These are phyloP conservation scores for Grigorovia jiainica DNA, from an alignment of 805 yeast genomes.

Conservation along the genomic window DNA sequence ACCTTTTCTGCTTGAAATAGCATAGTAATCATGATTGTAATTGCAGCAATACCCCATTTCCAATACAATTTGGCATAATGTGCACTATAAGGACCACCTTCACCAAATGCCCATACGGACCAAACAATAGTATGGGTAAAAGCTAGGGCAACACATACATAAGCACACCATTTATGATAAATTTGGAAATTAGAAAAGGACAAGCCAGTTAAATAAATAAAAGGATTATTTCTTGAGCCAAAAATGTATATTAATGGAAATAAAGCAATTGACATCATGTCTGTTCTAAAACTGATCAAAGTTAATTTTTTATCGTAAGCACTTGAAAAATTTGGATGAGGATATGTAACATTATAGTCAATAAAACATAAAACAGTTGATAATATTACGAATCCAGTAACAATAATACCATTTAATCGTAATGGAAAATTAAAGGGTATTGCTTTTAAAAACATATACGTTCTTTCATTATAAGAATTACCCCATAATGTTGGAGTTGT, in stretches of 20 bases:
- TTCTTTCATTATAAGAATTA: slow-evolving; percentile 12
- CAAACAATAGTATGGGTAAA: slow-evolving; percentile 50
- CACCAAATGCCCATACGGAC: slow-evolving; percentile 37
- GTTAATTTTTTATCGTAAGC: slow-evolving; percentile 29
- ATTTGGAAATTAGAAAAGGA: slow-evolving; percentile 48
- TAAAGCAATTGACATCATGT: slow-evolving; percentile 39
- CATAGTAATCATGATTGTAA: slow-evolving; percentile 35
- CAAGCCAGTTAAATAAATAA: slow-evolving; percentile 54
- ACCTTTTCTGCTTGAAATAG: slow-evolving; percentile 40
- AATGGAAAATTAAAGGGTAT: slow-evolving; percentile 28
- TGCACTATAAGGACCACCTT: slow-evolving; percentile 27
- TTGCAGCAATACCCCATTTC: slow-evolving; percentile 41
- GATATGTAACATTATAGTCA: slow-evolving; percentile 29
- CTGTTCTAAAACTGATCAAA: slow-evolving; percentile 46
- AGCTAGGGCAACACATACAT: slow-evolving; percentile 39
- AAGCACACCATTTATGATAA: slow-evolving; percentile 60
- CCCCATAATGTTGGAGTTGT: slow-evolving; percentile 22
- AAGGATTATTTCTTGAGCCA: slow-evolving; percentile 66
- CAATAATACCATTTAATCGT: slow-evolving; percentile 24
- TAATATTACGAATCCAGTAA: slow-evolving; percentile 25
- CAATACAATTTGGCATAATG: slow-evolving; percentile 37
- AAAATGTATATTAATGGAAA: slow-evolving; percentile 56
- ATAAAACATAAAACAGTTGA: slow-evolving; percentile 28
- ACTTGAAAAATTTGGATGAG: slow-evolving; percentile 30
- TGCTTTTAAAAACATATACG: slow-evolving; percentile 12